Evolutionary conservation across 306 rosid species (phyloP).

Genomic region (Prunus dulcis): DNA sequence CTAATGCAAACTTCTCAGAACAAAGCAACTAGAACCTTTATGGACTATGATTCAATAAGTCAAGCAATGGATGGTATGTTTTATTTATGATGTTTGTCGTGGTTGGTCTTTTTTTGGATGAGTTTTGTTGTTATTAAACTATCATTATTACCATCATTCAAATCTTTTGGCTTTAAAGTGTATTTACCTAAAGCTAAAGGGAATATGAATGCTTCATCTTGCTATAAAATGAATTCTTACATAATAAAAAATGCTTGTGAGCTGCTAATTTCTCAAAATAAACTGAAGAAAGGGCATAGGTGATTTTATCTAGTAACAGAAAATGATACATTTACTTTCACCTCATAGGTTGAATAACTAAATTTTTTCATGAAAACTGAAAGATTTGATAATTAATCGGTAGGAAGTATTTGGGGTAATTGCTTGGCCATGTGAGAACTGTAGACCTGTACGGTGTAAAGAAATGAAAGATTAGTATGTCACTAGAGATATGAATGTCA

Average conservation of each 20-base stretch:
- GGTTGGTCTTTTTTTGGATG: background rate
- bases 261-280: background rate
- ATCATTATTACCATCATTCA: slow-evolving; percentile 2
- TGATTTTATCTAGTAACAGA: background rate
- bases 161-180: background rate
- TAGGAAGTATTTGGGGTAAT: background rate
- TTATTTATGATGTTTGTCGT: background rate
- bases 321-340: background rate
- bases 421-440: background rate
- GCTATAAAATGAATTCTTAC: background rate
- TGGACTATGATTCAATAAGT: slow-evolving; percentile 79
- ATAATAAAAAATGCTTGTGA: background rate
- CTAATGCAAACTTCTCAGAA: slow-evolving; percentile 86
- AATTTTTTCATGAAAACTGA: background rate
- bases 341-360: background rate
- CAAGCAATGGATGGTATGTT: slow-evolving; percentile 93
- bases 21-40: slow-evolving; percentile 86
- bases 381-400: background rate
- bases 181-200: background rate
- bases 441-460: background rate
- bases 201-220: background rate
- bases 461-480: background rate
- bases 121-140: background rate
- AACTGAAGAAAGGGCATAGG: background rate
- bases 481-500: background rate